Percentiles rank a stretch among this genome's conserved stretches.
These are phyloP conservation scores for Crucibulum laeve DNA, from an alignment of 768 basidiomycete genomes.

Conservation along the genomic window DNA sequence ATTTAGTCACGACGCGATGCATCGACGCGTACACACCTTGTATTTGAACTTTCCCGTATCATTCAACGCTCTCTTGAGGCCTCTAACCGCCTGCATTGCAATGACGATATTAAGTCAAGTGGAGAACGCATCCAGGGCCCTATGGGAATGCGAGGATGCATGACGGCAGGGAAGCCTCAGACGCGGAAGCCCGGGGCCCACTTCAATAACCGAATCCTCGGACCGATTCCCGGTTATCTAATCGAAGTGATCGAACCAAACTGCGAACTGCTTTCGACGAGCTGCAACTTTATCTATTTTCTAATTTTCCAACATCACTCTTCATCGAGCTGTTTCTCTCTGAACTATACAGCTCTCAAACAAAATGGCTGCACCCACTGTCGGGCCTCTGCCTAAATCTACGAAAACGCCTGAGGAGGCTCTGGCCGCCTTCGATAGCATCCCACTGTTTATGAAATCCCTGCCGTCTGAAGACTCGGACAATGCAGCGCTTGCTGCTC, in stretches of 20 bases:
- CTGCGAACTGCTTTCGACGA: too few species aligned
- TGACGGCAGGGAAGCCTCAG: background rate
- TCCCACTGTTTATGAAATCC: conserved; percentile 92
- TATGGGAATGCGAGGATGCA: too few species aligned
- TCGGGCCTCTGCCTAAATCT: conserved; percentile 31
- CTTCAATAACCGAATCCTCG: too few species aligned
- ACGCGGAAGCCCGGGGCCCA: background rate
- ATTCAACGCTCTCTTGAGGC: conserved; percentile 60
- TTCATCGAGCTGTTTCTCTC: too few species aligned
- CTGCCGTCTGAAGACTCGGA: conserved; percentile 69
- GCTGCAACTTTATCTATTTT: too few species aligned
- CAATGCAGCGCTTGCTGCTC: conserved; percentile 68
- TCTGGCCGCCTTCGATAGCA: conserved; percentile 49
- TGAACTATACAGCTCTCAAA: background rate
- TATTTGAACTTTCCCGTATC: conserved; percentile 52
- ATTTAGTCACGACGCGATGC: background rate
- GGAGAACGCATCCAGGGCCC: too few species aligned
- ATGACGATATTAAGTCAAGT: background rate
- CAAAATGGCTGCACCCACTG: conserved; percentile 15
- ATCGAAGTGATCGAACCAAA: conserved; percentile 9
- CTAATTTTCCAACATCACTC: too few species aligned
- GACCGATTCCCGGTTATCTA: conserved; percentile 9
- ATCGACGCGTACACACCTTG: conserved; percentile 40
- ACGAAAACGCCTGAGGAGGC: conserved; percentile 29
- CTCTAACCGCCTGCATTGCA: conserved; percentile 34